These are phyloP conservation scores for Kitagawia praeruptora DNA, from an alignment of 129 eudicot species.

Conservation along the genomic window DNA sequence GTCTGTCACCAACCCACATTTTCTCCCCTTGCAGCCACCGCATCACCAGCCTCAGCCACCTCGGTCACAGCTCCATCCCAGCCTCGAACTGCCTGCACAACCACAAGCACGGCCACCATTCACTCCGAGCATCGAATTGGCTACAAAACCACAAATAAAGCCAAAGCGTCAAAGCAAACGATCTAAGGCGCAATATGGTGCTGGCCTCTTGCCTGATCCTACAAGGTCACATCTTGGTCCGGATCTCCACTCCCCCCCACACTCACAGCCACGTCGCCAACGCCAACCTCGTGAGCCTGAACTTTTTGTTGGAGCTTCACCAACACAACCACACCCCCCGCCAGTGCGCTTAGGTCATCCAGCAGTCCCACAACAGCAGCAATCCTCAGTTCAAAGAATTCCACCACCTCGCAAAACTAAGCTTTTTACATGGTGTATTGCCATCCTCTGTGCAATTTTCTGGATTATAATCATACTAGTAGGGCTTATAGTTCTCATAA, in stretches of 20 bases:
- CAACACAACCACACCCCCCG: conserved; percentile 12
- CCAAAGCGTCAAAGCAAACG: neutral
- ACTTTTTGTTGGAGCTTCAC: conserved; percentile 1
- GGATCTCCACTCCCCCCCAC: conserved; percentile 5
- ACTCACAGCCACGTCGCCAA: conserved; percentile 22
- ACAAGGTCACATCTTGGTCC: conserved; percentile 5
- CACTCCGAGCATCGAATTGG: conserved; percentile 8
- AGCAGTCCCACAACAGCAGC: conserved; percentile 9
- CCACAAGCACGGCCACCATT: conserved; percentile 8
- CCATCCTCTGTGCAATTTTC: conserved; percentile 59
- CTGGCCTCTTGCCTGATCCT: conserved; percentile 11
- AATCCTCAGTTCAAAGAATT: conserved; percentile 26
- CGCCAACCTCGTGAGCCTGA: conserved; percentile 18
- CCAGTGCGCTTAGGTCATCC: conserved; percentile 16
- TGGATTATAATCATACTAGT: conserved; percentile 76
- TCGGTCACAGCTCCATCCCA: conserved; percentile 16
- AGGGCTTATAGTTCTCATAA: conserved; percentile 63
- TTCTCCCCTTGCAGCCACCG: neutral
- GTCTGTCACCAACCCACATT: conserved; percentile 19
- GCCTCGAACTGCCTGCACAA: conserved; percentile 14
- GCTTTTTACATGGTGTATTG: conserved; percentile 58
- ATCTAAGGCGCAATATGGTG: neutral
- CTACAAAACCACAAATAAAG: neutral
- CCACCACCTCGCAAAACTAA: conserved; percentile 42
- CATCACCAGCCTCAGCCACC: neutral